Evolutionary conservation across 1,139 yeast species (phyloP).

Genomic region (Saccharomyces hybrid): DNA sequence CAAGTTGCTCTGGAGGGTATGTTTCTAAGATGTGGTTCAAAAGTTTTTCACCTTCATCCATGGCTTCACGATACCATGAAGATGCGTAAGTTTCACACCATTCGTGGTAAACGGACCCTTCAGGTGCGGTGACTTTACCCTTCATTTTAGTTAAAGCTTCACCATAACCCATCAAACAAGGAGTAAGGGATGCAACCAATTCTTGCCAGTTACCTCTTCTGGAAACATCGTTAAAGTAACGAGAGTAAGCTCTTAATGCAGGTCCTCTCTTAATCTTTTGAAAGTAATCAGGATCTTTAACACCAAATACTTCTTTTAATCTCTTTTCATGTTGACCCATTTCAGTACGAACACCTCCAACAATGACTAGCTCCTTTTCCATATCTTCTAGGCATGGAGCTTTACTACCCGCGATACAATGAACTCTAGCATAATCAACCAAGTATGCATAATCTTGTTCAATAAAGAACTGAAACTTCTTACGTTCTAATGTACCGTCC

Average conservation of each 20-base stretch:
- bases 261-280: constrained; percentile 43
- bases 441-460: constrained; percentile 69
- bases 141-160: constrained; percentile 33
- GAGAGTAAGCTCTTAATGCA: constrained; percentile 53
- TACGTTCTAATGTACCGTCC: constrained; percentile 41
- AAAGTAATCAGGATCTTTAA: constrained; percentile 34
- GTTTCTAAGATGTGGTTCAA: constrained; percentile 39
- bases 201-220: constrained; percentile 52
- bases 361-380: constrained; percentile 44
- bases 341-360: constrained; percentile 49
- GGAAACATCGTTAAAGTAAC: constrained; percentile 50
- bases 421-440: constrained; percentile 60
- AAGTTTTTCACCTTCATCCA: constrained; percentile 40
- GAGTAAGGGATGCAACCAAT: constrained; percentile 60
- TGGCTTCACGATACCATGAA: constrained; percentile 49
- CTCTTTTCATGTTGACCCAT: constrained; percentile 48
- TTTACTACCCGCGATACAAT: constrained; percentile 55
- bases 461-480: constrained; percentile 49
- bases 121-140: constrained; percentile 16
- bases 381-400: constrained; percentile 51
- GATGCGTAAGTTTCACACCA: constrained; percentile 61
- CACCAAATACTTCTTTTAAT: constrained; percentile 39
- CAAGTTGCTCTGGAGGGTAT: constrained; percentile 37
- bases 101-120: constrained; percentile 36
- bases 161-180: constrained; percentile 70